Conservation (phyloP, 2,329 filamentous ascomycete species). For the Raffaelea albimanens region DNA sequence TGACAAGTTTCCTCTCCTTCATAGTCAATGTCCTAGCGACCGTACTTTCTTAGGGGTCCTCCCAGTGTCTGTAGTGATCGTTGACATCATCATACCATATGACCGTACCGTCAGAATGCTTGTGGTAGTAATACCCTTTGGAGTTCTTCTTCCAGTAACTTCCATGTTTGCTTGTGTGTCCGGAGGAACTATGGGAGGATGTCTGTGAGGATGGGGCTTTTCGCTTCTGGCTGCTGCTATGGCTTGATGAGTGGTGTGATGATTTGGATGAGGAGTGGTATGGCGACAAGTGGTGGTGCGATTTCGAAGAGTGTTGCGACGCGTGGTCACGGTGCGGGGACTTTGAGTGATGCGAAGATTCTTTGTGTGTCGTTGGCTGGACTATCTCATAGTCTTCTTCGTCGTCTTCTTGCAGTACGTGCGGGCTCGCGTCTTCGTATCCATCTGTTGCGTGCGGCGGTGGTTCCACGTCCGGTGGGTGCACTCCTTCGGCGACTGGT, state of each 20-base stretch:
- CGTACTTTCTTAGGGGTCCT: background rate
- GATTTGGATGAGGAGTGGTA: background rate
- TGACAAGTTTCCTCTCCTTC: background rate
- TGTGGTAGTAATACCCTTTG: conserved; percentile 3
- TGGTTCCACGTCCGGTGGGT: background rate
- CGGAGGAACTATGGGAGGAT: conserved; percentile 1
- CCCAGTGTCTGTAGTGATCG: background rate
- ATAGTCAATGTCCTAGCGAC: background rate
- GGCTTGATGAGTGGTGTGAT: background rate
- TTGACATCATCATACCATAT: conserved; percentile 4
- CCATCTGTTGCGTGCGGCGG: background rate
- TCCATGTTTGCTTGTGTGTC: conserved; percentile 1
- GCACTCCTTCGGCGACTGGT: background rate
- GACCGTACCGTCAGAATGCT: conserved; percentile 6
- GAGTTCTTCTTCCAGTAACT: conserved; percentile 6
- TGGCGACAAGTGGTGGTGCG: too few species aligned
- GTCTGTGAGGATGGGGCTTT: conserved; percentile 3
- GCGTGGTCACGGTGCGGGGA: background rate
- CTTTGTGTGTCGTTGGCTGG: background rate
- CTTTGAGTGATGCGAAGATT: background rate
- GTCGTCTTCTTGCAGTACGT: background rate
- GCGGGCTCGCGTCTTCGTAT: background rate
- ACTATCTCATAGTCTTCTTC: background rate
- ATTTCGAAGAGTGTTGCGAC: too few species aligned
- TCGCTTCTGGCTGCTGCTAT: conserved; percentile 4